Base-by-base conservation (phyloP, 1,284 basidiomycete genomes). In the Papiliotrema terrestris region DNA sequence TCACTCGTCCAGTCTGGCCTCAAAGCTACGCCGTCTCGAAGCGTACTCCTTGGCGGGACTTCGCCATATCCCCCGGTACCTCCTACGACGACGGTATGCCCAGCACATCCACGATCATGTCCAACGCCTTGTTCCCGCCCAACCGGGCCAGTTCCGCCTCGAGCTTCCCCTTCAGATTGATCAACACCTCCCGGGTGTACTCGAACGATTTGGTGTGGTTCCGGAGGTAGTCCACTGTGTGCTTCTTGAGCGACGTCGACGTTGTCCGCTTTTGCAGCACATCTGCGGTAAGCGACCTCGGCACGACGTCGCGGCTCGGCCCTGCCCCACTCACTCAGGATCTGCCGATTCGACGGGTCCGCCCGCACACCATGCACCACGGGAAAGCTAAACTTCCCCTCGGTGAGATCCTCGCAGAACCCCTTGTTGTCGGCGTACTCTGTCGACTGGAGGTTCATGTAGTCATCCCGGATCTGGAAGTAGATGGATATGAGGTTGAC, bases 381-480 rank as follows among this genome's bases (percentile, higher is more conserved):
- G 0, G 92, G 93, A 73, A 97, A 98, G 17, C 89, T 91, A 76
- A 98, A 97, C 73, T 98, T 97, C 1, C 94, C 94, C 76, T 98
- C 94, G 0, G 91, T 90, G 8, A 98, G 80, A 68, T 97, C 94
- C 76, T 98, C 94, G 6, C 89, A 89, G 69, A 90, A 97, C 5
- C 93, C 93, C 76, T 98, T 98, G 78, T 95, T 93, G 36, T 84
- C 81, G 2, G 86, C 82, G 68, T 98, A 97, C 87, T 91, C 83
- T 23, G 83, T 83, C 46, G 88, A 91, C 67, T 94, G 87, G 35
- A 98, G 79, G 71, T 98, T 98, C 87, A 96, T 91, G 57, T 95
- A 91, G 72, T 99, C 95, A 72, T 99, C 96, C 23, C 94, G 81
- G 62, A 99, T 96, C 74, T 98, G 96, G 73, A 95, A 98, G 68